phyloP scores from a whole-genome alignment of 2,329 filamentous ascomycete genomes.

The Fusarium azukiicola region DNA sequence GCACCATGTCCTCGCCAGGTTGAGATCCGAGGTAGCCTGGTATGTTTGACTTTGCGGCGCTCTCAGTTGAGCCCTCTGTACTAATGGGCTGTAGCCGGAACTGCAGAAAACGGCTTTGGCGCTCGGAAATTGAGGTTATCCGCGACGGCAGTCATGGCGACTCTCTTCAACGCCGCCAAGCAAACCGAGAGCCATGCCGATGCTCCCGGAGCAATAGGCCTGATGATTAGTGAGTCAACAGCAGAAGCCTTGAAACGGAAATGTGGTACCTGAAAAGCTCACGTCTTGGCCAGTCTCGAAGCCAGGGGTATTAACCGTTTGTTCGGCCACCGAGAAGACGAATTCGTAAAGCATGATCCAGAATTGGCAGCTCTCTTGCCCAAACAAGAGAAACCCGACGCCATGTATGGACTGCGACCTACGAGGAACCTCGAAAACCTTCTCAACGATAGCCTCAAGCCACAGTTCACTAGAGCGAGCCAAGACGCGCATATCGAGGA shows the following conservation, averaged over 20 bases:
- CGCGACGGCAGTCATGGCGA: background rate
- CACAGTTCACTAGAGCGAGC: no score
- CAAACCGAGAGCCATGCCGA: background rate
- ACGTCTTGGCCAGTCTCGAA: background rate
- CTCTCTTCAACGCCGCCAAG: background rate
- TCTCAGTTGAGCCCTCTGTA: background rate
- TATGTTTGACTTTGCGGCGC: background rate
- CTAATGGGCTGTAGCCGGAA: background rate
- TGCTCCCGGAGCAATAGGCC: background rate
- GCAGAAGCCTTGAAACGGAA: no score
- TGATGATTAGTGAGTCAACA: background rate
- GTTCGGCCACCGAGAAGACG: constrained; percentile 11
- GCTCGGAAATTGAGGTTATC: constrained; percentile 20
- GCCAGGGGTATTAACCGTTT: constrained; percentile 15
- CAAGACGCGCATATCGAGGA: background rate
- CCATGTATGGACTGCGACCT: background rate
- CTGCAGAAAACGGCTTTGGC: constrained; percentile 22
- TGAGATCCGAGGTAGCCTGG: constrained; percentile 8
- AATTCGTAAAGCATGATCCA: background rate
- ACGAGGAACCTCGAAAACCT: constrained; percentile 8
- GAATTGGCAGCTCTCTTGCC: background rate
- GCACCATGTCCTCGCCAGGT: background rate
- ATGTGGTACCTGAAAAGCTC: no score
- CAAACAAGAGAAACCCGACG: constrained; percentile 5
- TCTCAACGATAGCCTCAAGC: background rate